Conservation (phyloP, 1,284 basidiomycete genomes). For the Coriolopsis trogii region DNA sequence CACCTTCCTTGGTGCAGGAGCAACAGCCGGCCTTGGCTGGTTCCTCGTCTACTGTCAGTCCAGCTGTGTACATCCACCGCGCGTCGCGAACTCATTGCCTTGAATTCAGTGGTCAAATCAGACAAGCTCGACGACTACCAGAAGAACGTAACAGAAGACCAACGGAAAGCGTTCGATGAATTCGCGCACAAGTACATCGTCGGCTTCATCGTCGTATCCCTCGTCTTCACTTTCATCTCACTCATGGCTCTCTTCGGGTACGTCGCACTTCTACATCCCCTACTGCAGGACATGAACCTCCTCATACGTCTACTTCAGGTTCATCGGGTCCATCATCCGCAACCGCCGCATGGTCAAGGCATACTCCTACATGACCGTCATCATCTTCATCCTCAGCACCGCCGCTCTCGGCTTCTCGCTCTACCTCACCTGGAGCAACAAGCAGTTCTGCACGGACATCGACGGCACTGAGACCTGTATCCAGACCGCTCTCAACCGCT, state of each 20-base stretch:
- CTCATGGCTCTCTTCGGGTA: constrained; percentile 56
- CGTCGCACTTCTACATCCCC: constrained; percentile 24
- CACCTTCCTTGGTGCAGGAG: constrained; percentile 43
- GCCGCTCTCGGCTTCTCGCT: constrained; percentile 47
- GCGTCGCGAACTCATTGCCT: not conserved
- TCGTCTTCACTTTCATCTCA: constrained; percentile 50
- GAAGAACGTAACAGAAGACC: constrained; percentile 25
- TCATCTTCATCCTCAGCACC: constrained; percentile 50
- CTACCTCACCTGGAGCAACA: constrained; percentile 30
- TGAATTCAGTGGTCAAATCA: constrained; percentile 22
- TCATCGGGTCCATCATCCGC: constrained; percentile 51
- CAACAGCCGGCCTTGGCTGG: constrained; percentile 49
- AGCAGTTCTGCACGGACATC: constrained; percentile 26
- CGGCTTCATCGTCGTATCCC: constrained; percentile 49
- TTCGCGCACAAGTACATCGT: constrained; percentile 32
- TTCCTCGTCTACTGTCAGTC: constrained; percentile 29
- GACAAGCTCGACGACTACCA: constrained; percentile 25
- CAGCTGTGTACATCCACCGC: constrained; percentile 24
- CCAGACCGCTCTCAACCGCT: constrained; percentile 24
- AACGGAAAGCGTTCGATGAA: constrained; percentile 14
- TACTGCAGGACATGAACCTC: not conserved
- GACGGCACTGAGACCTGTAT: constrained; percentile 20
- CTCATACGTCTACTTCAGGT: constrained; percentile 33
- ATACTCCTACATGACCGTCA: constrained; percentile 48
- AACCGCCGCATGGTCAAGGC: constrained; percentile 48